phyloP scores from a whole-genome alignment of 768 basidiomycete species.

The Myochromella boudieri region DNA sequence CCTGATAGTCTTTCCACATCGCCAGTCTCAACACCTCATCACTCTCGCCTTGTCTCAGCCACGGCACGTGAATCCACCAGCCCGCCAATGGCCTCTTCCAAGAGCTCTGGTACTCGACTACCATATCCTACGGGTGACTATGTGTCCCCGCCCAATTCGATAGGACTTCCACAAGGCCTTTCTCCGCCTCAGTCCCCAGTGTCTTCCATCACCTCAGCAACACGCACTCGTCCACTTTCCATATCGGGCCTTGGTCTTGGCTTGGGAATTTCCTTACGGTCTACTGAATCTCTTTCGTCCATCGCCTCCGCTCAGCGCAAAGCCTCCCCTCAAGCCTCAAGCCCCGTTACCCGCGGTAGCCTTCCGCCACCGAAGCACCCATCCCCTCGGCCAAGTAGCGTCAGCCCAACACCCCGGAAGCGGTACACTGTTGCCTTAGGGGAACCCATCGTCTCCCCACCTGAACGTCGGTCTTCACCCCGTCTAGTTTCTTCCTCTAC shows the following conservation, averaged over 20 bases:
- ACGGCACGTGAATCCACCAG: slow-evolving; percentile 66
- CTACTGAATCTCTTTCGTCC: slow-evolving; percentile 28
- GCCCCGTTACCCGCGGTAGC: slow-evolving; percentile 22
- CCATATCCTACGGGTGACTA: slow-evolving; percentile 88
- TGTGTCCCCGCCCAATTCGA: slow-evolving; percentile 57
- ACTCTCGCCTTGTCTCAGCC: slow-evolving; percentile 32
- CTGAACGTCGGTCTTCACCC: slow-evolving; percentile 20
- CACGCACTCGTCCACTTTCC: slow-evolving; percentile 44
- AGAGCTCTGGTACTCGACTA: slow-evolving; percentile 54
- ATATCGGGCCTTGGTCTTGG: slow-evolving; percentile 39
- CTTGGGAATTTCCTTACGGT: slow-evolving; percentile 23
- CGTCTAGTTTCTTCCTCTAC: slow-evolving; percentile 28
- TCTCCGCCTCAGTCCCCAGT: slow-evolving; percentile 46
- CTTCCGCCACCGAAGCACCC: slow-evolving; percentile 44
- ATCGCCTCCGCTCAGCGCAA: slow-evolving; percentile 15
- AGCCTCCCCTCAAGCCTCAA: slow-evolving; percentile 18
- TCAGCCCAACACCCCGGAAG: slow-evolving; percentile 77
- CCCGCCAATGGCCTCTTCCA: slow-evolving; percentile 54
- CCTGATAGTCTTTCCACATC: slow-evolving; percentile 24
- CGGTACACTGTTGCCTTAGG: slow-evolving; percentile 86
- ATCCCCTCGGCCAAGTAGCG: slow-evolving; percentile 48
- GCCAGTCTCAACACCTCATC: slow-evolving; percentile 32
- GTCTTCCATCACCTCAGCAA: slow-evolving; percentile 54
- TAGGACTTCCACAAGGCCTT: slow-evolving; percentile 32
- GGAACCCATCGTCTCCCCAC: slow-evolving; percentile 58